Evolutionary conservation across 2,329 filamentous ascomycete genomes (phyloP), one percentile per base, ranked within the genome.

Genomic region (Pseudogymnoascus sp.): DNA sequence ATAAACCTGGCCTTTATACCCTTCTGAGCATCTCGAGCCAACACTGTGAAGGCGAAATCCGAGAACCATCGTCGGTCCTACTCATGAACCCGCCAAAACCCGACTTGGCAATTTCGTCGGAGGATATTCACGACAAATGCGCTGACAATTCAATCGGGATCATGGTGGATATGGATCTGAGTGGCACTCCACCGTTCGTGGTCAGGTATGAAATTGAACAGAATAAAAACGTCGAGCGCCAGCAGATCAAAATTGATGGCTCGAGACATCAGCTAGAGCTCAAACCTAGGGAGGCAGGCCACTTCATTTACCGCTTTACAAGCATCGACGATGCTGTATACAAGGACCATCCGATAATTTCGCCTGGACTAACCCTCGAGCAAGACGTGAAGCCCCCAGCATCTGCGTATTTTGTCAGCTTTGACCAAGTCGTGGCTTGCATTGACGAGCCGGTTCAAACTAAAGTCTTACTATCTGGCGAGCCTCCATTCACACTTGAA

Each of bases 301-400:
- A 88, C 62, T 96, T 97, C 77, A 88, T 85, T 68, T 99, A 97
- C 75, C 82, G 86, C 23, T 97, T 99, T 76, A 84, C 84, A 66
- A 85, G 86, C 42, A 87, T 99, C 63, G 85, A 87, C 66, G 96
- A 99, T 74, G 81, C 82, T 53, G 88, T 97, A 34, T 99, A 99
- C 76, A 83, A 82, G 34, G 81, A 82, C 1, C 81, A 88, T 60
- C 79, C 81, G 25, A 76, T 96, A 21, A 80, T 80, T 28, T 84
- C 88, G 40, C 77, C 83, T 11, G 81, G 83, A 60, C 82, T 88
- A 65, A 76, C 84, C 8, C 77, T 97, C 42, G 88, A 96, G 75
- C 93, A 97, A 75, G 88, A 91, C 70, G 93, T 99, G 68, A 96
- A 96, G 75, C 95, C 95, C 8, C 90, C 93, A 3, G 93, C 95